A percentile compares a stretch with the other conserved stretches of the same genome.
Evolutionary conservation across 495 filamentous ascomycete genomes (phyloP).

Genomic region (Aspergillus indologenus): DNA sequence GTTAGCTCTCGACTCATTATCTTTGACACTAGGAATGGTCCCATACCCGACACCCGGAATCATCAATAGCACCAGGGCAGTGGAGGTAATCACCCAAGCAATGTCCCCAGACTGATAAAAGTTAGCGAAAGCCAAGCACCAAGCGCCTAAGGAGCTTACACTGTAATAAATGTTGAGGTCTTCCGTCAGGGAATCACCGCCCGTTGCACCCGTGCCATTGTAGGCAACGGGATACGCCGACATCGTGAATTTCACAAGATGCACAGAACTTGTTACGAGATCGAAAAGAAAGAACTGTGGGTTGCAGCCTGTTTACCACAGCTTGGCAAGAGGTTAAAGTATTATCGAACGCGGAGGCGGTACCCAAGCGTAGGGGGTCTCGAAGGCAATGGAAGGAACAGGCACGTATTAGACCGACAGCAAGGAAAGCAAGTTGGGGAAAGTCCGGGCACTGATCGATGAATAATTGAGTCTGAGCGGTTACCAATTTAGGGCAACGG

Average conservation of each 20-base stretch:
- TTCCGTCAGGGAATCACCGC: constrained; percentile 70
- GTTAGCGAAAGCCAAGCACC: constrained; percentile 13
- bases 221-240: constrained; percentile 50
- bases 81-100: constrained; percentile 83
- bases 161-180: constrained; percentile 82
- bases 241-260: constrained; percentile 25
- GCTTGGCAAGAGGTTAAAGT: constrained; percentile 10
- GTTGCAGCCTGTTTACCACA: constrained; percentile 12
- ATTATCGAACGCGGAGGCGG: background rate
- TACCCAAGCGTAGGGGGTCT: background rate
- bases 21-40: background rate
- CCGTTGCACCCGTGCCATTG: constrained; percentile 58
- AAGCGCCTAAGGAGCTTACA: constrained; percentile 43
- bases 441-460: constrained; percentile 9
- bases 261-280: background rate
- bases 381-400: background rate
- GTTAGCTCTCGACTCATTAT: constrained; percentile 10
- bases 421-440: constrained; percentile 6
- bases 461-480: background rate
- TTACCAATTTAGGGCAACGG: background rate
- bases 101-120: constrained; percentile 73
- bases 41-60: constrained; percentile 87
- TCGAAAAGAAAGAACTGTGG: background rate
- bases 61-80: constrained; percentile 93
- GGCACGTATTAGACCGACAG: background rate